These are phyloP conservation scores for Orbilia ellipsospora DNA, from an alignment of 2,329 filamentous ascomycete species.

Conservation along the genomic window DNA sequence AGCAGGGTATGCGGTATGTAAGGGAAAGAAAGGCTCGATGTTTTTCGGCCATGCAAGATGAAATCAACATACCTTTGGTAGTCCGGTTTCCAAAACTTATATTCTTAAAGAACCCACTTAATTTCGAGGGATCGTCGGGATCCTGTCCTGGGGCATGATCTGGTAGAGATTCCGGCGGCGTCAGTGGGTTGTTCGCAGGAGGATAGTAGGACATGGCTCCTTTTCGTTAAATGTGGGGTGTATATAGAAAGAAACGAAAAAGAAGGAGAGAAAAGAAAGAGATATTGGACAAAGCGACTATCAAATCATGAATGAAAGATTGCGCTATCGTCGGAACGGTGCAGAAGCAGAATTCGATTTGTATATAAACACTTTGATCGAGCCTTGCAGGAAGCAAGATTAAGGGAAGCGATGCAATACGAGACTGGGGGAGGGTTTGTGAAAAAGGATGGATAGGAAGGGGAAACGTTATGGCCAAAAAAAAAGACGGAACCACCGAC, in stretches of 20 bases:
- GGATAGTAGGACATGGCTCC: slow-evolving; percentile 33
- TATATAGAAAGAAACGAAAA: slow-evolving; percentile 16
- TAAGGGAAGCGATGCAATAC: slow-evolving; percentile 6
- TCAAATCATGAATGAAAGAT: slow-evolving; percentile 48
- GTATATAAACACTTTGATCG: slow-evolving; percentile 24
- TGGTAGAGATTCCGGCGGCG: slow-evolving; percentile 53
- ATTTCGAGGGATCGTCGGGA: slow-evolving; percentile 47
- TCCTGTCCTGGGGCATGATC: slow-evolving; percentile 38
- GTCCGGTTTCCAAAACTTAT: slow-evolving; percentile 54
- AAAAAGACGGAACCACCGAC: slow-evolving; percentile 40
- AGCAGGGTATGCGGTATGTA: neutral
- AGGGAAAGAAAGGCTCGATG: slow-evolving; percentile 3
- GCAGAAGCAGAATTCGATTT: slow-evolving; percentile 29
- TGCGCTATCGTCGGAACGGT: slow-evolving; percentile 25
- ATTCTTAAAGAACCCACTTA: slow-evolving; percentile 55
- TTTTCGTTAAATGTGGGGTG: slow-evolving; percentile 19
- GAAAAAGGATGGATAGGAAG: slow-evolving; percentile 18
- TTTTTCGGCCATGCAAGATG: slow-evolving; percentile 36
- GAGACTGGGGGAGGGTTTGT: slow-evolving; percentile 19
- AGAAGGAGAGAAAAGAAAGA: neutral
- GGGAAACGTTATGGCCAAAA: slow-evolving; percentile 36
- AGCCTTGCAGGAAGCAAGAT: neutral
- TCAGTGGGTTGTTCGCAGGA: slow-evolving; percentile 42
- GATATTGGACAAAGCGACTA: neutral
- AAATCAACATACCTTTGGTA: slow-evolving; percentile 55